Percentiles rank a stretch among this genome's conserved stretches.
phyloP scores from a whole-genome alignment of 257 asterid species.

The Linaria vulgaris region DNA sequence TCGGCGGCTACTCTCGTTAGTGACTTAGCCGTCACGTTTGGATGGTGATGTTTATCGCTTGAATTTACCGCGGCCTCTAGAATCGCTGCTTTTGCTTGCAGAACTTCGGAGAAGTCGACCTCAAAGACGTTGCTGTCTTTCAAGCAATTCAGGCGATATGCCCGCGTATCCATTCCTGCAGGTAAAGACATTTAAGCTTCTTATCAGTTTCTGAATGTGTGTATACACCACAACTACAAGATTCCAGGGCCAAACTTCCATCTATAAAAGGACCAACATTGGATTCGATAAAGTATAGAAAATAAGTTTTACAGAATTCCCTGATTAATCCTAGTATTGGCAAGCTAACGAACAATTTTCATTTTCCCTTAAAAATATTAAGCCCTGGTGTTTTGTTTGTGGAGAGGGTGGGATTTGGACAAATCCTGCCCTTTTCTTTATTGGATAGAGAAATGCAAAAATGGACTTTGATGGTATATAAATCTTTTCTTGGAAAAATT shows the following conservation, averaged over 20 bases:
- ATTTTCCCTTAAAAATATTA: too few species aligned
- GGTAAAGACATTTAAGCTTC: slow-evolving; percentile 12
- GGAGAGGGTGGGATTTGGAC: too few species aligned
- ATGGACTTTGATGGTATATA: neutral
- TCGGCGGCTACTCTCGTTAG: slow-evolving; percentile 88
- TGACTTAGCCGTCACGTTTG: slow-evolving; percentile 66
- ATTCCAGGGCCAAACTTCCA: too few species aligned
- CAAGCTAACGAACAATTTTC: too few species aligned
- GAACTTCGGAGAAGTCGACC: slow-evolving; percentile 84
- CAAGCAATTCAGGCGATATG: slow-evolving; percentile 81
- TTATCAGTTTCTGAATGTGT: too few species aligned
- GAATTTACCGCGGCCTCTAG: slow-evolving; percentile 69
- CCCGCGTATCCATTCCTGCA: slow-evolving; percentile 97
- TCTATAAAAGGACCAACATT: too few species aligned
- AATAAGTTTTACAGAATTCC: too few species aligned
- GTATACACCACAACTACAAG: too few species aligned
- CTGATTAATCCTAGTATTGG: neutral
- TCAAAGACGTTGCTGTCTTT: slow-evolving; percentile 77
- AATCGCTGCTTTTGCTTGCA: slow-evolving; percentile 66
- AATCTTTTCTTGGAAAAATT: neutral
- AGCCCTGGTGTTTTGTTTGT: too few species aligned
- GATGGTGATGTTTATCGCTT: slow-evolving; percentile 51
- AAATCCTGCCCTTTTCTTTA: too few species aligned
- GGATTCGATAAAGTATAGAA: too few species aligned
- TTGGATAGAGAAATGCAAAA: too few species aligned